phyloP scores from a whole-genome alignment of 140 eudicot species.

The Erigeron philadelphicus region DNA sequence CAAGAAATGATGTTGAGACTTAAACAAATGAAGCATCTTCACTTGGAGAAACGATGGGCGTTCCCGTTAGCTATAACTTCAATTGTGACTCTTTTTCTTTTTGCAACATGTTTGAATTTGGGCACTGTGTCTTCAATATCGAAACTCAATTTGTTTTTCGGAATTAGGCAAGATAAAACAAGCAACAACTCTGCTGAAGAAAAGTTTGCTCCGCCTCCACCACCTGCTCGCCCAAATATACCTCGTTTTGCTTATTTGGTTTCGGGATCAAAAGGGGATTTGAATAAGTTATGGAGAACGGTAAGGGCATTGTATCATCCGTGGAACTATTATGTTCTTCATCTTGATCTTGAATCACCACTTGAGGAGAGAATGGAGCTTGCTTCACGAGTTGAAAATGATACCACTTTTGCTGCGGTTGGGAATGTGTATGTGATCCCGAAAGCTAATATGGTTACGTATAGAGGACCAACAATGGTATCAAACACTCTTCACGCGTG shows the following conservation, averaged over 20 bases:
- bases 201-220: slow-evolving; percentile 31
- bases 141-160: slow-evolving; percentile 44
- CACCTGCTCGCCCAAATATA: slow-evolving; percentile 46
- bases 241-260: slow-evolving; percentile 87
- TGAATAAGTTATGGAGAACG: slow-evolving; percentile 77
- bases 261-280: slow-evolving; percentile 87
- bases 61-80: slow-evolving; percentile 58
- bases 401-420: slow-evolving; percentile 47
- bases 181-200: slow-evolving; percentile 35
- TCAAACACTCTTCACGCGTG: slow-evolving; percentile 92
- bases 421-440: slow-evolving; percentile 67
- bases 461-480: slow-evolving; percentile 95
- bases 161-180: slow-evolving; percentile 31
- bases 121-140: slow-evolving; percentile 53
- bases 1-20: slow-evolving; percentile 14
- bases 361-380: slow-evolving; percentile 66
- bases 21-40: slow-evolving; percentile 36
- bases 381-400: slow-evolving; percentile 55
- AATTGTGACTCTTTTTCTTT: slow-evolving; percentile 41
- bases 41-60: slow-evolving; percentile 68
- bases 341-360: slow-evolving; percentile 80
- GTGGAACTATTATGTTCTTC: slow-evolving; percentile 72
- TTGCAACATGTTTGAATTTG: slow-evolving; percentile 62
- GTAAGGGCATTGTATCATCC: slow-evolving; percentile 80
- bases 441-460: slow-evolving; percentile 87